Evolutionary conservation across 2,329 filamentous ascomycete species (phyloP).

Genomic region (Hawksworthiomyces lignivorus): DNA sequence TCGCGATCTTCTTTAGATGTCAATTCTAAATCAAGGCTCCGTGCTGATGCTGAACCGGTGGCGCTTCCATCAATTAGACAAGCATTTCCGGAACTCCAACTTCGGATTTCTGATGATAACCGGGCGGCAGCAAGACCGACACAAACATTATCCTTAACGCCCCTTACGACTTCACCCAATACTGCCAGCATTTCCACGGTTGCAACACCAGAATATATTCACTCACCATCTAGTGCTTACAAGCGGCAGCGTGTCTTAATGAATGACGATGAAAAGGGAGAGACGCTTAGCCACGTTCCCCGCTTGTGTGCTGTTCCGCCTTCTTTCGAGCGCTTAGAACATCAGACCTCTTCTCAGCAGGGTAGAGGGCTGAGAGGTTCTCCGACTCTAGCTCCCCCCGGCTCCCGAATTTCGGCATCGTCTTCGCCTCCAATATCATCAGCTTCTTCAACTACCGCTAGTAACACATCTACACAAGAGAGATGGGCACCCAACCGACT

Average conservation of each 20-base stretch:
- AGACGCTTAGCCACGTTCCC: slow-evolving; percentile 37
- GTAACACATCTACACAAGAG: too few relatives aligned
- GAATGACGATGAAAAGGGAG: slow-evolving; percentile 28
- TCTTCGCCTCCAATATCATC: not conserved
- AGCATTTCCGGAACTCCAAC: slow-evolving; percentile 17
- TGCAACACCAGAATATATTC: slow-evolving; percentile 38
- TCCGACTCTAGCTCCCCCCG: too few relatives aligned
- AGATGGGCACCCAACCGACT: too few relatives aligned
- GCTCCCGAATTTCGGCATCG: not conserved
- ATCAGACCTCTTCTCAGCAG: too few relatives aligned
- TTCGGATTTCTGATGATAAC: not conserved
- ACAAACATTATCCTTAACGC: too few relatives aligned
- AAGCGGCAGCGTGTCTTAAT: slow-evolving; percentile 40
- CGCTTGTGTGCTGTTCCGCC: slow-evolving; percentile 26
- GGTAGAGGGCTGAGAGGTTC: too few relatives aligned
- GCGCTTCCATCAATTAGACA: slow-evolving; percentile 46
- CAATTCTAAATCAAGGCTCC: too few relatives aligned
- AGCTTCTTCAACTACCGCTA: not conserved
- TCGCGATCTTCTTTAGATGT: too few relatives aligned
- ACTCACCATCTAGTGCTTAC: slow-evolving; percentile 36
- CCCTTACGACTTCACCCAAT: too few relatives aligned
- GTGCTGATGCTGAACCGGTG: slow-evolving; percentile 31
- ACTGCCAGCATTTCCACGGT: too few relatives aligned
- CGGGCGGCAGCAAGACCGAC: too few relatives aligned
- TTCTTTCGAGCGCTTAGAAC: too few relatives aligned